Evolutionary conservation across 768 basidiomycete genomes (phyloP).

Genomic region (Gloeostereum incarnatum): DNA sequence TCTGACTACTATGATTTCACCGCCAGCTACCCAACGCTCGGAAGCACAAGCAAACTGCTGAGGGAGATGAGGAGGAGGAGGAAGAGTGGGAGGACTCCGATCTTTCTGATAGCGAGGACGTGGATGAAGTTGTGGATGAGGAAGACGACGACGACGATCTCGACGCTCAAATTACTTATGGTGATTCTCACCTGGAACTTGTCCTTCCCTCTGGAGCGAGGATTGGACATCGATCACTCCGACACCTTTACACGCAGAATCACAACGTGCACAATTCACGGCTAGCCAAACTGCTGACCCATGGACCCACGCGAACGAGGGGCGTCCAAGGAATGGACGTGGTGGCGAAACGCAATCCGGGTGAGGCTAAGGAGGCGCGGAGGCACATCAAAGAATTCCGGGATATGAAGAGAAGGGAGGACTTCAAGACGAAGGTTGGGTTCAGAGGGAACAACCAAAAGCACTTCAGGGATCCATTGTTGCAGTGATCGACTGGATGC

Average conservation of each 20-base stretch:
- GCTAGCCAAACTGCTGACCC: slow-evolving; percentile 65
- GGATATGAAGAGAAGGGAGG: slow-evolving; percentile 70
- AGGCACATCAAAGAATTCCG: slow-evolving; percentile 78
- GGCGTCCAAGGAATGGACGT: too few relatives aligned
- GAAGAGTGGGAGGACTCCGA: slow-evolving; percentile 28
- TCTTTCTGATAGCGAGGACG: slow-evolving; percentile 18
- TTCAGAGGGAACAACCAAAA: slow-evolving; percentile 83
- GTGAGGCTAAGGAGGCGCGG: slow-evolving; percentile 90
- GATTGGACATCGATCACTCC: slow-evolving; percentile 86
- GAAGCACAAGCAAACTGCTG: slow-evolving; percentile 16
- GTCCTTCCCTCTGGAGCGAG: slow-evolving; percentile 89
- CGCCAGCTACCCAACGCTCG: slow-evolving; percentile 51
- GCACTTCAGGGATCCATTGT: slow-evolving; percentile 74
- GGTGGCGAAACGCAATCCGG: slow-evolving; percentile 86
- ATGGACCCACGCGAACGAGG: too few relatives aligned
- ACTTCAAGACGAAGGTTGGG: slow-evolving; percentile 77
- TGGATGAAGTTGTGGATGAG: slow-evolving; percentile 23
- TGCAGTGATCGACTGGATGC: too few relatives aligned
- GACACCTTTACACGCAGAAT: slow-evolving; percentile 81
- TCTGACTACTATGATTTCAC: slow-evolving; percentile 94
- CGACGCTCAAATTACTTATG: slow-evolving; percentile 57
- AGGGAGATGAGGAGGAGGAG: slow-evolving; percentile 11
- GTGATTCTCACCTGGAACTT: slow-evolving; percentile 78
- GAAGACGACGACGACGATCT: slow-evolving; percentile 32
- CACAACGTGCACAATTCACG: slow-evolving; percentile 29